A percentile compares a stretch with the other conserved stretches of the same genome.
These are phyloP conservation scores for Hippophae gyantsensis DNA, from an alignment of 306 rosid species.

Conservation along the genomic window DNA sequence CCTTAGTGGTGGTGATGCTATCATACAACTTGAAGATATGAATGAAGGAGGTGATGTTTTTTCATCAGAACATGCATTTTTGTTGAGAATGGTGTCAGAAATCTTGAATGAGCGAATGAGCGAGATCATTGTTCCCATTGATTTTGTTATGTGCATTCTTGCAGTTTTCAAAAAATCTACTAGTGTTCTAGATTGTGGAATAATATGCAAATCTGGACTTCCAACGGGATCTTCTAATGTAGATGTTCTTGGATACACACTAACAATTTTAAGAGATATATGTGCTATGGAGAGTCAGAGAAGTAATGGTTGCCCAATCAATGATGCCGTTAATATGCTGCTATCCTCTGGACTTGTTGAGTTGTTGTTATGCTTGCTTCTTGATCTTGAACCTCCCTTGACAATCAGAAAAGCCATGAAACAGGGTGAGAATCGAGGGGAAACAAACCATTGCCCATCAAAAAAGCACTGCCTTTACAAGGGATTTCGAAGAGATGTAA, in stretches of 20 bases:
- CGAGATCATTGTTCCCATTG: slow-evolving; percentile 30
- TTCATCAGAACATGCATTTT: slow-evolving; percentile 45
- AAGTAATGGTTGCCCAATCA: slow-evolving; percentile 13
- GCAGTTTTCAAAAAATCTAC: slow-evolving; percentile 49
- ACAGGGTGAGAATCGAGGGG: slow-evolving; percentile 30
- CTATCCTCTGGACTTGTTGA: slow-evolving; percentile 47
- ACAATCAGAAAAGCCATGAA: slow-evolving; percentile 43
- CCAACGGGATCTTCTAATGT: slow-evolving; percentile 46
- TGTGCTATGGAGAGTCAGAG: slow-evolving; percentile 38
- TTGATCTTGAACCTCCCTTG: slow-evolving; percentile 63
- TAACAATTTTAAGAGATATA: slow-evolving; percentile 58
- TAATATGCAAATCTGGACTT: slow-evolving; percentile 38
- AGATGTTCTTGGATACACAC: slow-evolving; percentile 66
- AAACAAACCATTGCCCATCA: slow-evolving; percentile 6
- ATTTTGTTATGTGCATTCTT: slow-evolving; percentile 36
- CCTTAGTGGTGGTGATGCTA: slow-evolving; percentile 8
- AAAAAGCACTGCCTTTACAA: slow-evolving; percentile 50
- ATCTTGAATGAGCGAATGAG: slow-evolving; percentile 38
- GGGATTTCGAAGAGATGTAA: slow-evolving; percentile 69
- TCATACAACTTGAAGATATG: slow-evolving; percentile 1
- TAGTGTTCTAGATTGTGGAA: slow-evolving; percentile 20
- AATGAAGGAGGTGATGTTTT: slow-evolving; percentile 9
- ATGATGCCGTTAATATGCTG: slow-evolving; percentile 37
- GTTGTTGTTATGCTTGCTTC: slow-evolving; percentile 44
- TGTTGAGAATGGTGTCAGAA: slow-evolving; percentile 39